Evolutionary conservation across 129 eudicot genomes (phyloP), one percentile per base, ranked within the genome.

Genomic region (sunflower (Helianthus annuus)): DNA sequence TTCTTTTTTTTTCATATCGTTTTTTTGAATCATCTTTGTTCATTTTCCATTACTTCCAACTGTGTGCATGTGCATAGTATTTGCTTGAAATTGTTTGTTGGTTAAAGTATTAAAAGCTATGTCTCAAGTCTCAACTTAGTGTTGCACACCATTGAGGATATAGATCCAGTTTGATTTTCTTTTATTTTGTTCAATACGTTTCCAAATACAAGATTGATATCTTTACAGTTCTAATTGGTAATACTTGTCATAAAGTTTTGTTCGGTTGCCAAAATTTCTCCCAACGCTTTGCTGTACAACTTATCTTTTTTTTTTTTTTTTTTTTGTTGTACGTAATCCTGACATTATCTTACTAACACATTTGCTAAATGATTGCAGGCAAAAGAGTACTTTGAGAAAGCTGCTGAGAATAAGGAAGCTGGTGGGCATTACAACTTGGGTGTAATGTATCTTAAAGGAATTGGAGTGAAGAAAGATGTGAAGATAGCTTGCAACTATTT

Each of bases 381-480:
- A 42, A 90, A 84, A 74, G 97, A 90, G 67, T 95, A 84, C 75
- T 95, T 95, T 79, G 97, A 95, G 76, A 90, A 86, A 72, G 97
- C 99, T 75, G 99, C 93, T 75, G 91, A 84, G n/a, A 95, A 95
- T 64, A 87, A 86, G 17, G 97, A 94, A 81, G 79, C 99, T 44
- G 97, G 99, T 75, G 99, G 99, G 22, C 82, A 80, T 77, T 95
- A 95, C 79, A 95, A 90, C 85, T 88, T 95, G 56, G 99, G 99
- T 34, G 99, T 95, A 24, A 70, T 95, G 88, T 82, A 86, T 83
- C 95, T 95, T 8, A 95, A 94, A 85, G 99, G 91, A 45, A 85
- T 95, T 49, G 99, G 97, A 48, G 94, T 90, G 63, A 88, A 95
- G 75, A 82, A 83, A 77, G 94, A 90, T 77, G 85, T 90, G 70